These are phyloP conservation scores for Trypanosoma avium DNA, from an alignment of 208 protist genomes.

Conservation along the genomic window DNA sequence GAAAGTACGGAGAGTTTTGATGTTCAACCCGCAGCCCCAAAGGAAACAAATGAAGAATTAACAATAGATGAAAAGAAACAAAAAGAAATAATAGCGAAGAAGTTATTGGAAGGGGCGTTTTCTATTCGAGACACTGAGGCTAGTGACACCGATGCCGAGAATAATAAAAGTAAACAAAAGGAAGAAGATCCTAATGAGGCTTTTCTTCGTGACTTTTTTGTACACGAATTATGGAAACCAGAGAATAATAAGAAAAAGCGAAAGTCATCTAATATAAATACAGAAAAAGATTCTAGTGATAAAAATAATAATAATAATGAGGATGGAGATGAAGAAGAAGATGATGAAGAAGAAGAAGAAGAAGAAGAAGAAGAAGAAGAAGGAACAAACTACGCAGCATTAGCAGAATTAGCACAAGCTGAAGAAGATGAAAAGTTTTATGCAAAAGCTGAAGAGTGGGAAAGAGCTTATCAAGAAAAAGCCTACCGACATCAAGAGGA, in stretches of 20 bases:
- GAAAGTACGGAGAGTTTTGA: slow-evolving; percentile 54
- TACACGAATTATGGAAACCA: slow-evolving; percentile 72
- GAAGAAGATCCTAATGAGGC: slow-evolving; percentile 37
- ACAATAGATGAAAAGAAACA: neutral
- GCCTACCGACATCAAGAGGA: slow-evolving; percentile 87
- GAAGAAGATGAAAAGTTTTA: slow-evolving; percentile 87
- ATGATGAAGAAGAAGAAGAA: slow-evolving; percentile 32
- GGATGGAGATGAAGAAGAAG: neutral
- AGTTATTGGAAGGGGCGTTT: slow-evolving; percentile 23
- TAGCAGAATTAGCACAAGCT: slow-evolving; percentile 67
- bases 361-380: slow-evolving; percentile 25
- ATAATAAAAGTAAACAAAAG: too few species aligned
- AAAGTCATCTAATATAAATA: slow-evolving; percentile 8
- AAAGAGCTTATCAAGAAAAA: slow-evolving; percentile 81
- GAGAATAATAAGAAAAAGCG: slow-evolving; percentile 23
- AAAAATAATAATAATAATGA: neutral
- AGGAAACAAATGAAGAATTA: slow-evolving; percentile 3
- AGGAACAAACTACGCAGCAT: slow-evolving; percentile 38
- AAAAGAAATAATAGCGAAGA: slow-evolving; percentile 11
- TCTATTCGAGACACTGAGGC: slow-evolving; percentile 13
- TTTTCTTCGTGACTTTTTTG: slow-evolving; percentile 73
- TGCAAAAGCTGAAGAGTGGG: slow-evolving; percentile 80
- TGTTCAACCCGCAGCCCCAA: slow-evolving; percentile 16
- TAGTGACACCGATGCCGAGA: neutral
- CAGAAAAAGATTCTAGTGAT: slow-evolving; percentile 19